phyloP scores from a whole-genome alignment of 345 rosid species.

The Eucalyptus regnans region DNA sequence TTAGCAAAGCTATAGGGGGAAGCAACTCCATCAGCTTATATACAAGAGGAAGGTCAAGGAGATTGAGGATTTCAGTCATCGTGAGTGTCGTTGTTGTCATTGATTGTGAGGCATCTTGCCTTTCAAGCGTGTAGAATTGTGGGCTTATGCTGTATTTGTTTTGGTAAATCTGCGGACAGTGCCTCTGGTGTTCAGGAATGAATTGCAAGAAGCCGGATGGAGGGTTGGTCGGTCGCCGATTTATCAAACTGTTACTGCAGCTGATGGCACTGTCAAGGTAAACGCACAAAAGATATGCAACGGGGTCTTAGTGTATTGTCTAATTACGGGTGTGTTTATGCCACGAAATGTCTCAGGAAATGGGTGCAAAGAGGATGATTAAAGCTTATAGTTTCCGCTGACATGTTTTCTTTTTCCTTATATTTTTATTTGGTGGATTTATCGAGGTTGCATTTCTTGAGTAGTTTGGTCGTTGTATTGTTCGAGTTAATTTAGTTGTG shows the following conservation, averaged over 20 bases:
- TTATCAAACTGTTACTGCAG: constrained; percentile 55
- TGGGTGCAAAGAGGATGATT: not conserved
- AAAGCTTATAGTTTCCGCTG: not conserved
- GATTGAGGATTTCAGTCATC: constrained; percentile 66
- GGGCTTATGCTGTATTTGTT: not conserved
- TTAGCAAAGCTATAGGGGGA: constrained; percentile 86
- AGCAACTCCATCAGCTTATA: constrained; percentile 79
- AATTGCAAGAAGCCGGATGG: constrained; percentile 80
- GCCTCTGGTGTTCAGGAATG: constrained; percentile 75
- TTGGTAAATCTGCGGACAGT: constrained; percentile 19
- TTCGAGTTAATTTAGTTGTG: not conserved
- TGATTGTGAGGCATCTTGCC: not conserved
- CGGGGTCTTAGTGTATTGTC: not conserved
- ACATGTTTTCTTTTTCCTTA: not conserved
- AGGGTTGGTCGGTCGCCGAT: constrained; percentile 74
- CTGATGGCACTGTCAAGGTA: constrained; percentile 97
- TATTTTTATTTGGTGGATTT: not conserved
- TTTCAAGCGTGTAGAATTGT: not conserved
- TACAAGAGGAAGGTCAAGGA: constrained; percentile 75
- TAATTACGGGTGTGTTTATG: not conserved
- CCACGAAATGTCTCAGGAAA: not conserved
- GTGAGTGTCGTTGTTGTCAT: constrained; percentile 23
- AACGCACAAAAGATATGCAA: not conserved
- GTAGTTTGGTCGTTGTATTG: not conserved
- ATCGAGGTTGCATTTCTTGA: not conserved